Conservation (phyloP, 2,329 filamentous ascomycete species). For the Chaetomium sp. region DNA sequence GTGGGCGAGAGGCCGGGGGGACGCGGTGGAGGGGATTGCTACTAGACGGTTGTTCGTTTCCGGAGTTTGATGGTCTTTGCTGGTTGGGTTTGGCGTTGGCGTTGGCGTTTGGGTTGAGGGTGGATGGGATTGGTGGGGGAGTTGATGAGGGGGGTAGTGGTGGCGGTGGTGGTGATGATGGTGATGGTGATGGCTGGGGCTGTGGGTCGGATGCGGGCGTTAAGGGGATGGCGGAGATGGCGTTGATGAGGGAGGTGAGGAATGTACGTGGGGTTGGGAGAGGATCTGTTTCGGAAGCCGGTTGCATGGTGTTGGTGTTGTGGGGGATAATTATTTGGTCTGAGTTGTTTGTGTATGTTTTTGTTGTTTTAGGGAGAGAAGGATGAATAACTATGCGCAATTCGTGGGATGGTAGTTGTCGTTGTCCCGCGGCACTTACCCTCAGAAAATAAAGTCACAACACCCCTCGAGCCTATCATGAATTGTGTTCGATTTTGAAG, state of each 20-base stretch:
- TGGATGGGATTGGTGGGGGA: neutral
- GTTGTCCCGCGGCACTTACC: neutral
- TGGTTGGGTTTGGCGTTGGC: neutral
- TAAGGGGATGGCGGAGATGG: slow-evolving; percentile 32
- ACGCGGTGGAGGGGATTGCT: slow-evolving; percentile 33
- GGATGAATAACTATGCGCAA: neutral
- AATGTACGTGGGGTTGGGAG: slow-evolving; percentile 38
- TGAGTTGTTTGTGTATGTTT: neutral
- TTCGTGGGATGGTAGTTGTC: neutral
- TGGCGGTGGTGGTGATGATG: neutral
- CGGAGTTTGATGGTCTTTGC: no score
- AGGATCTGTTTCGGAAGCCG: no score
- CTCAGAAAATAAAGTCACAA: neutral
- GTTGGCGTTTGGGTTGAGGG: neutral
- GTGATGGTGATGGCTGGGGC: neutral
- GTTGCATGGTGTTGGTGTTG: slow-evolving; percentile 4
- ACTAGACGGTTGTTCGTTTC: neutral
- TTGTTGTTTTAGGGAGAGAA: neutral
- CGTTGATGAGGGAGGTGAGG: slow-evolving; percentile 43
- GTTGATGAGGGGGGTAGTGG: neutral
- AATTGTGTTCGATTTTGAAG: neutral
- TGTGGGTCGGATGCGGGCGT: neutral
- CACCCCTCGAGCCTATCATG: neutral
- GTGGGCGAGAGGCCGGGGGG: slow-evolving; percentile 38
- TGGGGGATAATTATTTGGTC: neutral